Conservation (phyloP, 2,329 filamentous ascomycete species). For the Elsinoe fawcettii region DNA sequence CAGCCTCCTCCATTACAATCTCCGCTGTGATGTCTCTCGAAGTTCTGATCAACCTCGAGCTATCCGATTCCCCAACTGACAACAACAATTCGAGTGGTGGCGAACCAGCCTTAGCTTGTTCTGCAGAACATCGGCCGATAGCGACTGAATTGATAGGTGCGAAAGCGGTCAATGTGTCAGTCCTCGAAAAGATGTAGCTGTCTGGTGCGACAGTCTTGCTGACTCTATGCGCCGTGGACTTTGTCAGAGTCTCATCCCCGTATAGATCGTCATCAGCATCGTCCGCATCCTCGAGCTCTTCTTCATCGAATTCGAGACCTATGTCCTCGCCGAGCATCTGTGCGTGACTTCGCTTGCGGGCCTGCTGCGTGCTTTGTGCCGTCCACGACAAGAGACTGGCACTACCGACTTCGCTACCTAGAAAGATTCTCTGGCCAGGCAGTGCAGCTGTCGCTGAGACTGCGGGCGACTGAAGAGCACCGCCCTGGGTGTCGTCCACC, state of each 20-base stretch:
- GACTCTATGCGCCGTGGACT: constrained; percentile 30
- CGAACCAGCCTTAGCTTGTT: constrained; percentile 15
- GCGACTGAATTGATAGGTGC: constrained; percentile 72
- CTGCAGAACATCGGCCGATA: constrained; percentile 48
- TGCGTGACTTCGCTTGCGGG: constrained; percentile 56
- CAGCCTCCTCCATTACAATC: constrained; percentile 60
- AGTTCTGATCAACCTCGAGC: constrained; percentile 65
- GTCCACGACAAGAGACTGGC: constrained; percentile 77
- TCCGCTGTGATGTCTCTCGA: constrained; percentile 70
- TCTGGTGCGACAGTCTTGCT: constrained; percentile 45
- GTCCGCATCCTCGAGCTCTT: constrained; percentile 50
- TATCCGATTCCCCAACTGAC: constrained; percentile 55
- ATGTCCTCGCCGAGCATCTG: constrained; percentile 49
- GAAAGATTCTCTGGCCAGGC: constrained; percentile 63
- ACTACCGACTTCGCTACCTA: constrained; percentile 78
- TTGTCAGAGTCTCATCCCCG: constrained; percentile 47
- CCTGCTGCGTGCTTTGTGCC: constrained; percentile 52
- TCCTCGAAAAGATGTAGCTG: constrained; percentile 64
- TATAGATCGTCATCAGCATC: constrained; percentile 57
- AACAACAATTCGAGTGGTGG: constrained; percentile 46
- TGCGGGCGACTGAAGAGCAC: constrained; percentile 51
- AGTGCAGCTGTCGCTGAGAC: constrained; percentile 65
- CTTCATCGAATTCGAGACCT: constrained; percentile 43
- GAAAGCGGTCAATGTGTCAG: constrained; percentile 69
- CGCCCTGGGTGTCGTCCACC: constrained; percentile 56